These are phyloP conservation scores for Cladosporium phlei DNA, from an alignment of 2,329 filamentous ascomycete genomes.

Conservation along the genomic window DNA sequence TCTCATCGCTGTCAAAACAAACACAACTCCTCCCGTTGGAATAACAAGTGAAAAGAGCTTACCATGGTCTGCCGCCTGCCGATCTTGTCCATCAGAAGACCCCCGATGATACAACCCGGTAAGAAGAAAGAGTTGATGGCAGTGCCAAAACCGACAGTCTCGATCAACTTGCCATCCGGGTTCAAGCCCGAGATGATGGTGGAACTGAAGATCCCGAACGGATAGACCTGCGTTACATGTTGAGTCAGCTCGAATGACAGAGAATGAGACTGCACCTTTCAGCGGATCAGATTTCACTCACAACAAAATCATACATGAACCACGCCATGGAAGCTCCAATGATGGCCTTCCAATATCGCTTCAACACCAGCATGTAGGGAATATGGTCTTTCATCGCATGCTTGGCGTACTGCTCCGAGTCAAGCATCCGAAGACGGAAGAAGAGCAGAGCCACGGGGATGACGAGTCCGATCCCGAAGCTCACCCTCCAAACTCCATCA, in stretches of 20 bases:
- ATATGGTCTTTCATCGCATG: conserved; percentile 61
- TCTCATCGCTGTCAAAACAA: too few species aligned
- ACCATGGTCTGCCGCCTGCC: conserved; percentile 71
- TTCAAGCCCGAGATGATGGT: conserved; percentile 66
- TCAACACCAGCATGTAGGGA: conserved; percentile 46
- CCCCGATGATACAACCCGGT: conserved; percentile 72
- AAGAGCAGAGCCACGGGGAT: conserved; percentile 67
- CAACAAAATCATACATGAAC: conserved; percentile 66
- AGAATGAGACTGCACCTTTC: neutral
- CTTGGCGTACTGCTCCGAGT: conserved; percentile 69
- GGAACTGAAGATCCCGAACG: conserved; percentile 78
- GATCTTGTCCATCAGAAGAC: conserved; percentile 69
- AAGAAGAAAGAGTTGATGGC: conserved; percentile 85
- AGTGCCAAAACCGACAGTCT: conserved; percentile 81
- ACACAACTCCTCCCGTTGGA: too few species aligned
- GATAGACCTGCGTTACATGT: conserved; percentile 52
- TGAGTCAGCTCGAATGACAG: neutral
- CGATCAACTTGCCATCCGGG: conserved; percentile 58
- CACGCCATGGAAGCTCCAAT: conserved; percentile 67
- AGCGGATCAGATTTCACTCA: neutral
- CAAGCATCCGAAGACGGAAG: conserved; percentile 65
- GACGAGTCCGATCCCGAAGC: conserved; percentile 69
- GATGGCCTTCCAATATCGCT: conserved; percentile 69
- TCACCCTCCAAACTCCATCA: conserved; percentile 74
- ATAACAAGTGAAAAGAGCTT: too few species aligned